Base-by-base conservation (phyloP, 73 alveolate species). In the Uronychia binucleata region DNA sequence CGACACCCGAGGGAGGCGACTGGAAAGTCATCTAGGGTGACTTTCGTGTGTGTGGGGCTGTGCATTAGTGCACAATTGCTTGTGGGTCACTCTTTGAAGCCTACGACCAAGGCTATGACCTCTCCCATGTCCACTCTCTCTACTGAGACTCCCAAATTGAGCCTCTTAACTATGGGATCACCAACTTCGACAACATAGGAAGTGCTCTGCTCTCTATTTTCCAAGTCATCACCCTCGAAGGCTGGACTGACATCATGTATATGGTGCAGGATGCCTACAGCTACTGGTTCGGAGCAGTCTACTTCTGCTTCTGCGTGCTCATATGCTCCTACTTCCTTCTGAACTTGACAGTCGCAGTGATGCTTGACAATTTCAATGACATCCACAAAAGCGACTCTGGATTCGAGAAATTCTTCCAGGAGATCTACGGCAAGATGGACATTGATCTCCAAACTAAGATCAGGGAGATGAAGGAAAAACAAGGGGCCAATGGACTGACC, bases 351-450 rank as follows among this genome's bases (percentile, higher is more conserved):
- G 81, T 86, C 0, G 96, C 96, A 26, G 91, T 86, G 27, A 58
- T 86, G 81, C 85, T 86, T 28, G 84, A 87, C 28, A 96, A 96
- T 33, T 97, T 96, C 84, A 60, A 90, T 30, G 93, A 82, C 5
- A 13, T 76, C 33, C 34, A 19, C 33, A 46, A 81, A 32, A 58
- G 75, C 29, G 57, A 59, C 1, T 32, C 33, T 5, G 85, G n/a
- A 1, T 26, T 78, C 34, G 26, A 78, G 77, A n/a, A 31, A 34
- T 33, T 78, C 76, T 29, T 33, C 19, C 33, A 78, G 28, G 5
- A 8, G 28, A 5, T 67, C 19, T 67, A 67, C 28, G 78, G 78
- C 13, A 67, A 5, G 11, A 14, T 26, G 28, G 78, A 67, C 28
- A 67, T 67, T 31, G 78, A 67, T 67, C 13, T 67, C 19, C 33